phyloP scores from a whole-genome alignment of 768 basidiomycete species.

The Mycena floridula region DNA sequence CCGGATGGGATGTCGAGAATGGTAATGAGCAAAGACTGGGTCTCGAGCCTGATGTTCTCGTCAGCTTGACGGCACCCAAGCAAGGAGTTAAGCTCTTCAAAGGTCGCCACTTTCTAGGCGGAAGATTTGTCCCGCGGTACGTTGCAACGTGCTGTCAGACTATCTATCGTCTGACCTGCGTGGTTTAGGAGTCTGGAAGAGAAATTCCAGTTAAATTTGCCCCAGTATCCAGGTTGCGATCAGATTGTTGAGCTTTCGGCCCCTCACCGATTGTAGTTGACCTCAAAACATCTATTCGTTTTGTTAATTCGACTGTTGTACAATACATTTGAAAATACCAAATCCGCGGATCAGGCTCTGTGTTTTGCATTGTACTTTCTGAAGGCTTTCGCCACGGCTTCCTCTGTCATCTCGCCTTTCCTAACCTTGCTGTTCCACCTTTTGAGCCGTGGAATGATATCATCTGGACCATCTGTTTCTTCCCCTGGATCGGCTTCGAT shows the following conservation, averaged over 20 bases:
- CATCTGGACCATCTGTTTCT: background rate
- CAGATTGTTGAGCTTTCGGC: constrained; percentile 82
- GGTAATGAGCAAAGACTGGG: constrained; percentile 56
- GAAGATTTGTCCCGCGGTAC: constrained; percentile 86
- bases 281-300: background rate
- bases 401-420: background rate
- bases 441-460: background rate
- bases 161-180: constrained; percentile 3
- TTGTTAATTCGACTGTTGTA: too few species aligned
- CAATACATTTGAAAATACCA: too few species aligned
- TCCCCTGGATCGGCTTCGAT: constrained; percentile 4
- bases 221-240: constrained; percentile 67
- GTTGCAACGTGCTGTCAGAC: constrained; percentile 17
- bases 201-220: constrained; percentile 75
- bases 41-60: constrained; percentile 69
- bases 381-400: background rate
- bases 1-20: constrained; percentile 91
- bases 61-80: constrained; percentile 95
- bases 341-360: too few species aligned
- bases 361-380: background rate
- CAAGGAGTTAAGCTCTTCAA: constrained; percentile 71
- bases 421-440: constrained; percentile 1
- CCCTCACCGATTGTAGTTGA: too few species aligned
- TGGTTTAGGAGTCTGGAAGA: constrained; percentile 56
- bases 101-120: constrained; percentile 90